Evolutionary conservation across 2,329 filamentous ascomycete species (phyloP).

Genomic region (Fusarium chuoi): DNA sequence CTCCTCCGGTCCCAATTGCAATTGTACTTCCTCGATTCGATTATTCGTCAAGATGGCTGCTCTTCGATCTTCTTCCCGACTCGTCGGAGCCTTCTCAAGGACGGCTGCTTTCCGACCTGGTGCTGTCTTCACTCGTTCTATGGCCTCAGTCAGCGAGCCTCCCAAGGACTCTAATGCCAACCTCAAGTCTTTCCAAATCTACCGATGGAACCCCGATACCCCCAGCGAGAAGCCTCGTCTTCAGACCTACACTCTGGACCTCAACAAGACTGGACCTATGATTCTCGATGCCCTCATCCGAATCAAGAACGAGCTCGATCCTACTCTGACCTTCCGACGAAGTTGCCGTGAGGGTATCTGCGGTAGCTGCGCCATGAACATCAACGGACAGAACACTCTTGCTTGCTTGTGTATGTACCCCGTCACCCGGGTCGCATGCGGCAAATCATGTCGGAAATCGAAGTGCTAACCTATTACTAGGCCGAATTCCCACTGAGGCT

Average conservation of each 20-base stretch:
- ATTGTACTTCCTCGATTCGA: conserved; percentile 6
- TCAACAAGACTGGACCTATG: conserved; percentile 99
- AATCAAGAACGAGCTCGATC: conserved; percentile 99
- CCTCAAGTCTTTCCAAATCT: conserved; percentile 97
- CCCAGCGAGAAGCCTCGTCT: conserved; percentile 93
- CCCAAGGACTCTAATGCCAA: conserved; percentile 71
- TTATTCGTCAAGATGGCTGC: conserved; percentile 62
- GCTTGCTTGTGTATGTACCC: conserved; percentile 85
- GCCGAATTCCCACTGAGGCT: conserved; percentile 90
- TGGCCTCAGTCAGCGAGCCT: conserved; percentile 68
- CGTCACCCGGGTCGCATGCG: conserved; percentile 37
- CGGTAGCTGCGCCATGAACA: conserved; percentile 99
- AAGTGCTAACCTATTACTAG: conserved; percentile 58
- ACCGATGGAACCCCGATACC: conserved; percentile 97
- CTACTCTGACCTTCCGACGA: conserved; percentile 93
- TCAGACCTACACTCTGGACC: conserved; percentile 93
- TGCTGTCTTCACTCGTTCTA: conserved; percentile 60
- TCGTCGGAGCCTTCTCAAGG: conserved; percentile 59
- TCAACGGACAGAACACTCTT: conserved; percentile 97
- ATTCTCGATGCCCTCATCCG: conserved; percentile 95
- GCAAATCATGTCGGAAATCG: conserved; percentile 34
- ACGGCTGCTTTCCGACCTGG: conserved; percentile 53
- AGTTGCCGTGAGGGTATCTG: conserved; percentile 99
- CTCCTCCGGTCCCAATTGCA: conserved; percentile 41
- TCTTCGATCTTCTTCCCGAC: conserved; percentile 68